Percentiles rank a stretch among this genome's conserved stretches.
Conservation (phyloP, 2,329 filamentous ascomycete genomes). For the Mariannaea elegans region DNA sequence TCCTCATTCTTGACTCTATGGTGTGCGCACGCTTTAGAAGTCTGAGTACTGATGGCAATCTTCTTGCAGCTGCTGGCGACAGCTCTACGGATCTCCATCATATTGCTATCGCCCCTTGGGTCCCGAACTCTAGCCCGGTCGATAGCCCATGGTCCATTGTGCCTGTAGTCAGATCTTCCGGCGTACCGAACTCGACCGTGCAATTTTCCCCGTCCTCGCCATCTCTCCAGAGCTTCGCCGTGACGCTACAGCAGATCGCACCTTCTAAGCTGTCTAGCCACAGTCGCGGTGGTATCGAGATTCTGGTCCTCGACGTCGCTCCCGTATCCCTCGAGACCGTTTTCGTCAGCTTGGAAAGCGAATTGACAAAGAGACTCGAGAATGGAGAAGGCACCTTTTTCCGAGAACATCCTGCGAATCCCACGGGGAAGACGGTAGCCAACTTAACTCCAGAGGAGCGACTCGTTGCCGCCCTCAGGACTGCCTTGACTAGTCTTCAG, state of each 20-base stretch:
- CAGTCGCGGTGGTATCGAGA: conserved; percentile 81
- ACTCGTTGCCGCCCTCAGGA: conserved; percentile 73
- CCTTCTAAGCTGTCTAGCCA: conserved; percentile 78
- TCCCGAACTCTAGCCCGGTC: conserved; percentile 65
- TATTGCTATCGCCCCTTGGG: conserved; percentile 79
- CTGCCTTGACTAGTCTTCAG: conserved; percentile 75
- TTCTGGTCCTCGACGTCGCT: conserved; percentile 81
- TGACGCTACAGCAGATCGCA: conserved; percentile 75
- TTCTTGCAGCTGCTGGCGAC: conserved; percentile 40
- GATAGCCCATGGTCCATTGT: conserved; percentile 85
- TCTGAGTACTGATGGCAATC: conserved; percentile 3
- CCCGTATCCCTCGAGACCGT: conserved; percentile 84
- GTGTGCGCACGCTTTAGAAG: background rate
- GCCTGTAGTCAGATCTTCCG: conserved; percentile 72
- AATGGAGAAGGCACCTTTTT: conserved; percentile 86
- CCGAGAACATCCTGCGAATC: conserved; percentile 62
- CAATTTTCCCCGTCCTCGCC: conserved; percentile 78
- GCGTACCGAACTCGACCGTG: conserved; percentile 78
- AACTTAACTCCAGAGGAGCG: conserved; percentile 61
- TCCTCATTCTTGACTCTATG: background rate
- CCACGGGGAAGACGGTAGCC: conserved; percentile 48
- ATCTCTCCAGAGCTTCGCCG: conserved; percentile 81
- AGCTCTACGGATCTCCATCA: conserved; percentile 61
- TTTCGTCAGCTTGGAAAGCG: conserved; percentile 85
- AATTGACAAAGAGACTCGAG: conserved; percentile 81